Evolutionary conservation across 2,329 filamentous ascomycete species (phyloP).

Genomic region (Fusarium brachygibbosum): DNA sequence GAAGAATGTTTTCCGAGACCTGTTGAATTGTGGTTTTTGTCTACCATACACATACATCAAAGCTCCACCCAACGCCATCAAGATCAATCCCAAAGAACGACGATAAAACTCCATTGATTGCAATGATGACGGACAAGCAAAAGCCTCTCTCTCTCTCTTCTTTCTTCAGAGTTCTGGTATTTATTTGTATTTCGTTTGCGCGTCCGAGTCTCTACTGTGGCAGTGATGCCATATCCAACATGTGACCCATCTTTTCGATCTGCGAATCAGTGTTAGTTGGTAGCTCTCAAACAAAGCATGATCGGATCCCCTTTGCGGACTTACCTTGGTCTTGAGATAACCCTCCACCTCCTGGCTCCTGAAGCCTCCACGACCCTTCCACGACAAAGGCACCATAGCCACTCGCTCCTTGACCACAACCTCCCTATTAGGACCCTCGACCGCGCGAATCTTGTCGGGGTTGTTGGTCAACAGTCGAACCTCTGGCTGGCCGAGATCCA

Average conservation of each 20-base stretch:
- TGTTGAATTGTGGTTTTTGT: slow-evolving; percentile 36
- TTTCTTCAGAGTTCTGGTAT: neutral
- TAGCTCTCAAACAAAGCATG: no score
- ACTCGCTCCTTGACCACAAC: slow-evolving; percentile 90
- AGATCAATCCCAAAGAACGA: slow-evolving; percentile 37
- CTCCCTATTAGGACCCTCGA: slow-evolving; percentile 92
- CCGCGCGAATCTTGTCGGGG: slow-evolving; percentile 93
- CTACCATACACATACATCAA: slow-evolving; percentile 40
- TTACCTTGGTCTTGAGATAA: slow-evolving; percentile 94
- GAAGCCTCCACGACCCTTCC: slow-evolving; percentile 88
- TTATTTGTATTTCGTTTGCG: neutral
- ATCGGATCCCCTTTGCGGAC: neutral
- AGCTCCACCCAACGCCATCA: slow-evolving; percentile 43
- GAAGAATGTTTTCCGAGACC: neutral
- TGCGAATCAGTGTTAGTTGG: slow-evolving; percentile 54
- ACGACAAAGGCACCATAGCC: slow-evolving; percentile 94
- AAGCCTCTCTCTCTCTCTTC: neutral
- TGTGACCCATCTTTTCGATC: slow-evolving; percentile 91
- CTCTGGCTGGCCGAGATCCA: slow-evolving; percentile 83
- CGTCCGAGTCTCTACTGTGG: slow-evolving; percentile 23
- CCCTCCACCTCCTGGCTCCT: slow-evolving; percentile 90
- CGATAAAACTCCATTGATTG: slow-evolving; percentile 43
- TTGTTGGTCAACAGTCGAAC: slow-evolving; percentile 94
- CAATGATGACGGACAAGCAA: slow-evolving; percentile 16
- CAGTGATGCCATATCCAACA: slow-evolving; percentile 69